phyloP scores from a whole-genome alignment of 1,139 yeast genomes.

The Torulaspora pretoriensis region DNA sequence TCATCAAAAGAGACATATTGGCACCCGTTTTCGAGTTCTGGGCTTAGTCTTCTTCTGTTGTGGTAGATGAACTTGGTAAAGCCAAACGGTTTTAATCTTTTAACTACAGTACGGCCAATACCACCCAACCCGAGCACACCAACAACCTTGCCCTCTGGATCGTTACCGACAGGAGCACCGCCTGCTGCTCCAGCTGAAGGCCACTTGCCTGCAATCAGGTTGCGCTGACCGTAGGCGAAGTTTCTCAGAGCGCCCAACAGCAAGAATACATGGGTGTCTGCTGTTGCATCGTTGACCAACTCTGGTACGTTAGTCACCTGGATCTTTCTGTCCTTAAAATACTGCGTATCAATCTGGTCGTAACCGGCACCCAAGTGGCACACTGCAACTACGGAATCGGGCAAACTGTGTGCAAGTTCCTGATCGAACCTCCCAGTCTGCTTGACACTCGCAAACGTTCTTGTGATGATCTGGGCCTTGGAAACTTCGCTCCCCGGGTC shows the following conservation, averaged over 20 bases:
- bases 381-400: slow-evolving; percentile 57
- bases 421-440: slow-evolving; percentile 73
- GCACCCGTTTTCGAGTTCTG: slow-evolving; percentile 54
- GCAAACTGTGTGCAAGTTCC: slow-evolving; percentile 60
- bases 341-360: slow-evolving; percentile 66
- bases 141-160: slow-evolving; percentile 57
- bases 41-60: slow-evolving; percentile 51
- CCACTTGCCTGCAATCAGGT: slow-evolving; percentile 59
- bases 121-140: slow-evolving; percentile 79
- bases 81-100: slow-evolving; percentile 61
- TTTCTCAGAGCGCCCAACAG: slow-evolving; percentile 65
- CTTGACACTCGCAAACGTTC: slow-evolving; percentile 47
- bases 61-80: slow-evolving; percentile 56
- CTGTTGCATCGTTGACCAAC: slow-evolving; percentile 75
- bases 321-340: slow-evolving; percentile 41
- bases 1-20: slow-evolving; percentile 57
- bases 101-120: slow-evolving; percentile 65
- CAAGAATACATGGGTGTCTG: slow-evolving; percentile 70
- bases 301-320: slow-evolving; percentile 71
- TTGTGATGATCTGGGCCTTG: slow-evolving; percentile 47
- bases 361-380: slow-evolving; percentile 93
- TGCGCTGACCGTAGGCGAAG: slow-evolving; percentile 47
- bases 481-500: slow-evolving; percentile 42
- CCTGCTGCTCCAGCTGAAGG: slow-evolving; percentile 39
- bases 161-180: slow-evolving; percentile 49